Percentiles rank a stretch among this genome's conserved stretches.
phyloP scores from a whole-genome alignment of 352 stramenopile genomes.

The Salisapilia sapeloensis region DNA sequence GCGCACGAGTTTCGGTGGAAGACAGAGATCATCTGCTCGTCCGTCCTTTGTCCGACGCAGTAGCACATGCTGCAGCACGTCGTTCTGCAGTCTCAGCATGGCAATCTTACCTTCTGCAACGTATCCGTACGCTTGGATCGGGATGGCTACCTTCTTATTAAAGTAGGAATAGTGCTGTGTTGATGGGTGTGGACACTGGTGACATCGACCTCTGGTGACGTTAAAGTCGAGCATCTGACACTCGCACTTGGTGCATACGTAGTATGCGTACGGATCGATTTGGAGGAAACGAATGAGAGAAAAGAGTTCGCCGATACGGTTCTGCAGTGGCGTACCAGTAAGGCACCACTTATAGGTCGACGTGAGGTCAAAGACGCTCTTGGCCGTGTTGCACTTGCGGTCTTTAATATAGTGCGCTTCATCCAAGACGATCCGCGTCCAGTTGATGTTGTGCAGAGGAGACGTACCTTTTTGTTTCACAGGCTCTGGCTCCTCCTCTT shows the following conservation, averaged over 20 bases:
- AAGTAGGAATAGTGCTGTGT: slow-evolving; percentile 98
- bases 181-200: slow-evolving; percentile 84
- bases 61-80: slow-evolving; percentile 82
- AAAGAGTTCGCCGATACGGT: slow-evolving; percentile 90
- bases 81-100: slow-evolving; percentile 94
- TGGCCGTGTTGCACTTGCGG: slow-evolving; percentile 87
- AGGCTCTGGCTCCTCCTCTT: slow-evolving; percentile 8
- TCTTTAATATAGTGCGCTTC: slow-evolving; percentile 94
- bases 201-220: slow-evolving; percentile 72
- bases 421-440: slow-evolving; percentile 95
- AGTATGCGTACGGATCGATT: slow-evolving; percentile 95
- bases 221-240: slow-evolving; percentile 93
- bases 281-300: slow-evolving; percentile 95
- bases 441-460: slow-evolving; percentile 89
- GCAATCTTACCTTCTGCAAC: slow-evolving; percentile 84
- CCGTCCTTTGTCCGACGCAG: slow-evolving; percentile 96
- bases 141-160: slow-evolving; percentile 97
- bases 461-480: slow-evolving; percentile 31
- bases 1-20: slow-evolving; percentile 78
- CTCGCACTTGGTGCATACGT: slow-evolving; percentile 91
- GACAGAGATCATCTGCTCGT: slow-evolving; percentile 88
- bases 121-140: slow-evolving; percentile 93
- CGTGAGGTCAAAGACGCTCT: slow-evolving; percentile 93
- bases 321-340: slow-evolving; percentile 93
- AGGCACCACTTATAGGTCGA: slow-evolving; percentile 96